Percentiles rank a stretch among this genome's conserved stretches.
Conservation (phyloP, 805 yeast species). For the Zygoascus tannicola region DNA sequence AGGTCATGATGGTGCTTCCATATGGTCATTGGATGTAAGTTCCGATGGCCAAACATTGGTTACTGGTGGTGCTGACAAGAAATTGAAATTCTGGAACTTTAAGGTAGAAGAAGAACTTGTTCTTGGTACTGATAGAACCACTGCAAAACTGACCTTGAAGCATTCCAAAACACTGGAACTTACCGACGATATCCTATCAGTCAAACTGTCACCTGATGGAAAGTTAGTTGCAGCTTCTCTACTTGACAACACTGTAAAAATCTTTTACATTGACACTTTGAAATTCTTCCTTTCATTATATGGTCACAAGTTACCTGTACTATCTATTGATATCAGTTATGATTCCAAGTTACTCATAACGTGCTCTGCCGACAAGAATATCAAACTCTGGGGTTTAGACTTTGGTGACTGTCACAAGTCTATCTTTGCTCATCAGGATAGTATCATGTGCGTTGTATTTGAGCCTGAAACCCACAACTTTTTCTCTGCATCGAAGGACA, state of each 20-base stretch:
- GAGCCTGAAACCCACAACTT: slow-evolving; percentile 82
- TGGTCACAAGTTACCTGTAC: slow-evolving; percentile 94
- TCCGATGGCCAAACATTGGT: slow-evolving; percentile 77
- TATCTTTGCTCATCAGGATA: slow-evolving; percentile 92
- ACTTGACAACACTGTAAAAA: slow-evolving; percentile 91
- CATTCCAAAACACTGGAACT: slow-evolving; percentile 80
- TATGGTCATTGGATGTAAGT: slow-evolving; percentile 85
- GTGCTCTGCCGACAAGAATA: slow-evolving; percentile 94
- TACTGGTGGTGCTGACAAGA: slow-evolving; percentile 91
- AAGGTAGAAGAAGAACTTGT: slow-evolving; percentile 53
- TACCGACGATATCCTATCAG: slow-evolving; percentile 73
- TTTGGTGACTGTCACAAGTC: slow-evolving; percentile 99
- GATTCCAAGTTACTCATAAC: slow-evolving; percentile 86
- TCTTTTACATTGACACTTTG: slow-evolving; percentile 76
- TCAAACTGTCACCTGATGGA: slow-evolving; percentile 71
- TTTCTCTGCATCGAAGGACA: slow-evolving; percentile 85
- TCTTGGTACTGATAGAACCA: slow-evolving; percentile 52
- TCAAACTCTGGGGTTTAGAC: slow-evolving; percentile 97
- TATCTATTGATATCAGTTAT: slow-evolving; percentile 80
- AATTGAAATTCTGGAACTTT: slow-evolving; percentile 84
- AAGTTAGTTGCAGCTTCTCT: slow-evolving; percentile 73
- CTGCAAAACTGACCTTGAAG: slow-evolving; percentile 48
- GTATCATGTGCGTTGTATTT: slow-evolving; percentile 81
- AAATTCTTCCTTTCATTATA: slow-evolving; percentile 83
- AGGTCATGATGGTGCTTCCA: slow-evolving; percentile 65